Evolutionary conservation across 2,329 filamentous ascomycete species (phyloP).

Genomic region (Pseudonectria buxi): DNA sequence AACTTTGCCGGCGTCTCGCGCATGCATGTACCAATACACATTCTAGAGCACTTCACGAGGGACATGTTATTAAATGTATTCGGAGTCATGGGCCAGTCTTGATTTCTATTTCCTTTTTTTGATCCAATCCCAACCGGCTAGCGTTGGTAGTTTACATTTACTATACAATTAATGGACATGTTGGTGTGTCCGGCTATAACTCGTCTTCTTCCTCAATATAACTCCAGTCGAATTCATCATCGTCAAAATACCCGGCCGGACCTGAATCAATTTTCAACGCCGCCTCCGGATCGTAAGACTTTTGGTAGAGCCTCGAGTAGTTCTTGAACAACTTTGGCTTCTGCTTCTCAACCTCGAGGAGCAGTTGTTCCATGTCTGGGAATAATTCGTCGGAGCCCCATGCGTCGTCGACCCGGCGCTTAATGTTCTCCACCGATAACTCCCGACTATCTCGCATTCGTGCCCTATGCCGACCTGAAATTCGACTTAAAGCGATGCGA

Average conservation of each 20-base stretch:
- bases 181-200: too few relatives aligned
- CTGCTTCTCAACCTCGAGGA: slow-evolving; percentile 21
- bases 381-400: slow-evolving; percentile 28
- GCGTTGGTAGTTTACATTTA: slow-evolving; percentile 3
- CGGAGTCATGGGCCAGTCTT: slow-evolving; percentile 23
- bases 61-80: slow-evolving; percentile 15
- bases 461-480: slow-evolving; percentile 22
- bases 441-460: slow-evolving; percentile 26
- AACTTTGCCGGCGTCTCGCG: slow-evolving; percentile 4
- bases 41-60: slow-evolving; percentile 22
- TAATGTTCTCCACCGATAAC: slow-evolving; percentile 23
- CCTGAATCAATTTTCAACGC: background rate
- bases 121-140: slow-evolving; percentile 9
- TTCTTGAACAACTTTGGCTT: slow-evolving; percentile 25
- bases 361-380: slow-evolving; percentile 15
- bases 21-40: slow-evolving; percentile 25
- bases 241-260: slow-evolving; percentile 3
- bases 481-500: slow-evolving; percentile 23
- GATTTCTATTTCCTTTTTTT: slow-evolving; percentile 15
- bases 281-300: slow-evolving; percentile 18
- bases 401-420: slow-evolving; percentile 26
- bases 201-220: too few relatives aligned
- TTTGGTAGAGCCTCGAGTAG: slow-evolving; percentile 23
- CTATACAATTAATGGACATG: slow-evolving; percentile 2
- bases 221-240: slow-evolving; percentile 1